Evolutionary conservation across 495 filamentous ascomycete genomes (phyloP).

Genomic region (Penicillium daleae): DNA sequence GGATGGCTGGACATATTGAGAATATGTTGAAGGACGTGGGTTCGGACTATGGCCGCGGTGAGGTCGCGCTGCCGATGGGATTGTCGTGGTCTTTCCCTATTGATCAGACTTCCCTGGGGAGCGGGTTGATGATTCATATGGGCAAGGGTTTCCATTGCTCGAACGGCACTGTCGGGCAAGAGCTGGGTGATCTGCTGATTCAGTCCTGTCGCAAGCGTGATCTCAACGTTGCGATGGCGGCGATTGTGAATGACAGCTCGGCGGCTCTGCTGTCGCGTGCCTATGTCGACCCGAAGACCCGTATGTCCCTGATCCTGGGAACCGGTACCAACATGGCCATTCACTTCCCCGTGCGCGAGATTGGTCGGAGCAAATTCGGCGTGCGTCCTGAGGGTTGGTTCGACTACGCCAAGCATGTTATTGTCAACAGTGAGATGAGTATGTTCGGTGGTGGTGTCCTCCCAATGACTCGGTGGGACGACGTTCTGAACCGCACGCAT

Average conservation of each 20-base stretch:
- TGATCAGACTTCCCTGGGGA: slow-evolving; percentile 63
- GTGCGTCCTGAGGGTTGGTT: slow-evolving; percentile 45
- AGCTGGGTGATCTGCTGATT: slow-evolving; percentile 62
- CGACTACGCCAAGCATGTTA: slow-evolving; percentile 61
- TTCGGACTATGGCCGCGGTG: slow-evolving; percentile 41
- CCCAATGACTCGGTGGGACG: slow-evolving; percentile 77
- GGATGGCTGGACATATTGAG: slow-evolving; percentile 68
- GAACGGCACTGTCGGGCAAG: slow-evolving; percentile 57
- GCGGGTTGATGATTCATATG: slow-evolving; percentile 63
- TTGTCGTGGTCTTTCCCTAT: slow-evolving; percentile 73
- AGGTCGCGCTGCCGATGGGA: slow-evolving; percentile 56
- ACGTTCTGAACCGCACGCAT: slow-evolving; percentile 66
- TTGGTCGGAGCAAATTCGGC: slow-evolving; percentile 66
- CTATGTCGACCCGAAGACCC: slow-evolving; percentile 64
- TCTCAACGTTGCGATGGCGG: slow-evolving; percentile 60
- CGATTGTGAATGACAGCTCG: slow-evolving; percentile 85
- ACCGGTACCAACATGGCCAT: slow-evolving; percentile 87
- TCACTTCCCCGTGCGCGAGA: slow-evolving; percentile 64
- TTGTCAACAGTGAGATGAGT: slow-evolving; percentile 88
- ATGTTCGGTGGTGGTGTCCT: slow-evolving; percentile 74
- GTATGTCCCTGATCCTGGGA: slow-evolving; percentile 80
- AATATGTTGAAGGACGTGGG: slow-evolving; percentile 50
- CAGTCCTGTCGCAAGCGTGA: slow-evolving; percentile 55
- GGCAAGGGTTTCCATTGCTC: slow-evolving; percentile 69
- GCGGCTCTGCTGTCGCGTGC: slow-evolving; percentile 79